A percentile compares a stretch with the other conserved stretches of the same genome.
Conservation (phyloP, 148 eudicot genomes). For the Tetragonia tetragonoides region DNA sequence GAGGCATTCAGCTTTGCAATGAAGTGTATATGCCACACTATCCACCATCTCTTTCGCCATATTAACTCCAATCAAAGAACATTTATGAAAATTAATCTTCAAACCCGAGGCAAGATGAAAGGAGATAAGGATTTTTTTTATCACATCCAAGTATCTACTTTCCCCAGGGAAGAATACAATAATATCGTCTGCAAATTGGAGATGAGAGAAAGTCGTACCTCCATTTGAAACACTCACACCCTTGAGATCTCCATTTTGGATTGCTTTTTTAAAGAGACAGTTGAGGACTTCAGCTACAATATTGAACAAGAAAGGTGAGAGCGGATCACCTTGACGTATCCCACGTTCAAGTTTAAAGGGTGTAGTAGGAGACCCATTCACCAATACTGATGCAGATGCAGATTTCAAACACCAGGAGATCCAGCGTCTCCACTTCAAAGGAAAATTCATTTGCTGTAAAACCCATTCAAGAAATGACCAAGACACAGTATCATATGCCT, state of each 20-base stretch:
- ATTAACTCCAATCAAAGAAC: neutral
- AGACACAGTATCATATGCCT: no score
- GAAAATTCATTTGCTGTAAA: no score
- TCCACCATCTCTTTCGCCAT: neutral
- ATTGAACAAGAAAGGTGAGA: no score
- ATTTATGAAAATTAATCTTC: neutral
- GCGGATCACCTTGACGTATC: no score
- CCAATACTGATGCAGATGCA: no score
- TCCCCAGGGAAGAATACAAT: neutral
- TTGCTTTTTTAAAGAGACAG: neutral
- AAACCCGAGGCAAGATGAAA: neutral
- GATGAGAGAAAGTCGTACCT: neutral
- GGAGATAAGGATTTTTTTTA: neutral
- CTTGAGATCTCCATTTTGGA: neutral
- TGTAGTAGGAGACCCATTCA: no score
- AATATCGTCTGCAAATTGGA: neutral
- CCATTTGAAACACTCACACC: neutral
- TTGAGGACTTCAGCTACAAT: no score
- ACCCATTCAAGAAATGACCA: no score
- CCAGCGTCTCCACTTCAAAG: no score
- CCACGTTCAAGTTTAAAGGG: no score
- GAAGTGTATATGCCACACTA: neutral
- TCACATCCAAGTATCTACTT: neutral
- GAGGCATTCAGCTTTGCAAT: neutral
- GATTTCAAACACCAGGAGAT: no score